Base-by-base conservation (phyloP, 257 asterid genomes). In the Datura wrightii region DNA sequence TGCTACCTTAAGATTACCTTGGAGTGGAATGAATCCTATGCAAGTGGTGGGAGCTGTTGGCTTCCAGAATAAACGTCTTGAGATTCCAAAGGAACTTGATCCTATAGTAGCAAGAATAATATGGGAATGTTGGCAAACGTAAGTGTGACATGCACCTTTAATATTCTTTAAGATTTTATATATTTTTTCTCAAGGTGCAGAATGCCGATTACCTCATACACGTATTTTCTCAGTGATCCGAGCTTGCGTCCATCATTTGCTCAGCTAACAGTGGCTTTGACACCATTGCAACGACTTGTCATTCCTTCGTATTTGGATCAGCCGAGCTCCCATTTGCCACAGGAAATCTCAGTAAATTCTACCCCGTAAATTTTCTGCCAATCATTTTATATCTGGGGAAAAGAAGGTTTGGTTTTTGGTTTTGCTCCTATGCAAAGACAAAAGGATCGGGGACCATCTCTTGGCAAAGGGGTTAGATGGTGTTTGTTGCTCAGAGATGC, bases 21-120 rank as follows among this genome's bases (percentile, higher is more conserved):
- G 99, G 99, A 95, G 92, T 53, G 99, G 98, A 59, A 95, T 97
- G 99, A 97, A 97, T 62, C 99, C 99, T n/a, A 97, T 97, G 98
- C 99, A 97, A 91, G 99, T 97, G 19, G 99, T 97, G 31, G 99
- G 99, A 87, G 99, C 99, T 37, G 98, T 97, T 6, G 99, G 99
- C 82, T 97, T 97, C 90, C 99, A 97, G 86, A 93, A 95, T 82
- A 98, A 97, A 9, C 97, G 99, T 34, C 99, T 92, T 82, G 99
- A 97, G n/a, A 95, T 95, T 86, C 95, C 99, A 34, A 95, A 97
- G 90, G 99, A 97, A 87, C 90, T 97, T 39, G 99, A 95, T 89
- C 99, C 99, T 37, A 84, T 91, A 54, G 99, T 95, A 83, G 97
- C 95, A 65, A 92, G 99, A 88, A 97, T 97, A 81, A 95, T 97